Evolutionary conservation across 2,329 filamentous ascomycete species (phyloP).

Genomic region (Colletotrichum limetticola): DNA sequence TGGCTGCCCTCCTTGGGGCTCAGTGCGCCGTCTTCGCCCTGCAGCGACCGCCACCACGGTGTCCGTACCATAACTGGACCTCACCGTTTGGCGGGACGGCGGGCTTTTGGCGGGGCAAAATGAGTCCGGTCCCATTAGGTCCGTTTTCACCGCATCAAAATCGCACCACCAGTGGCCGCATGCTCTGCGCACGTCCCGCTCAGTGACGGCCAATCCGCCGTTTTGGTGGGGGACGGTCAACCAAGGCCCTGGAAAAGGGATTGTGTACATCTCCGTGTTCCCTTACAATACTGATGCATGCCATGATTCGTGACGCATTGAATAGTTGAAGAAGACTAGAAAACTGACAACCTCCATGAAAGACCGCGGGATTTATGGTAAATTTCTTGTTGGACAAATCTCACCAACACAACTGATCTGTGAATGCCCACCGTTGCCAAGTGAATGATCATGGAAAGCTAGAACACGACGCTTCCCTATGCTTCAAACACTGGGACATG

Average conservation of each 20-base stretch:
- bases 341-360: too few relatives aligned
- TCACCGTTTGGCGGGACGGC: background rate
- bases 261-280: background rate
- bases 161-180: background rate
- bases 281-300: background rate
- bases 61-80: background rate
- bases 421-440: too few relatives aligned
- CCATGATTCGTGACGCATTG: too few relatives aligned
- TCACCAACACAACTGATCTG: too few relatives aligned
- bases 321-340: too few relatives aligned
- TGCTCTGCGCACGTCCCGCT: background rate
- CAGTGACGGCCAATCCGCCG: background rate
- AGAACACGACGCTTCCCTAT: too few relatives aligned
- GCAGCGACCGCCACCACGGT: background rate
- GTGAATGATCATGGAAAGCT: too few relatives aligned
- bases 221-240: background rate
- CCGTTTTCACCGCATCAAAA: background rate
- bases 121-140: background rate
- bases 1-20: background rate
- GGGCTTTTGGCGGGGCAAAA: slow-evolving; percentile 1
- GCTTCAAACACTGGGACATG: too few relatives aligned
- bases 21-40: background rate
- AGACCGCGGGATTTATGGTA: too few relatives aligned
- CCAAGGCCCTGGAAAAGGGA: too few relatives aligned
- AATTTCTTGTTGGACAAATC: too few relatives aligned